phyloP scores from a whole-genome alignment of 805 yeast species.

The Pichia sporocuriosa region DNA sequence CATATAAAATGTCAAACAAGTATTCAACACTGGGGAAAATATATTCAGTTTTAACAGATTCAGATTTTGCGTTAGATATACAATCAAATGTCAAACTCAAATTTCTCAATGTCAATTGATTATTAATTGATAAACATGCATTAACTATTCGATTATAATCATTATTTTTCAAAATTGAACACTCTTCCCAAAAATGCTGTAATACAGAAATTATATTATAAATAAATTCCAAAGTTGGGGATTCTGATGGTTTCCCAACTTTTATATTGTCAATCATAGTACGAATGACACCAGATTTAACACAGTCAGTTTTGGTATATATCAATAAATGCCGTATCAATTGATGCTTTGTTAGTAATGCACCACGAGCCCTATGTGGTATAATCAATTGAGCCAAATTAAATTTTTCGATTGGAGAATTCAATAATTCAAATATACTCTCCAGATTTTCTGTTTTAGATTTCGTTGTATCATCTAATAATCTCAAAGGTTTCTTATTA shows the following conservation, averaged over 20 bases:
- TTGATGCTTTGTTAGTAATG: conserved; percentile 6
- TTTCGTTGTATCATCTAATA: background rate
- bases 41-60: background rate
- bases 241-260: conserved; percentile 6
- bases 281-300: conserved; percentile 3
- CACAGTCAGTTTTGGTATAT: conserved; percentile 2
- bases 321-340: background rate
- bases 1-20: conserved; percentile 4
- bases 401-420: conserved; percentile 6
- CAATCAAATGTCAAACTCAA: conserved; percentile 1
- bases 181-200: conserved; percentile 7
- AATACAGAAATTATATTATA: background rate
- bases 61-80: background rate
- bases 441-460: background rate
- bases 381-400: conserved; percentile 1
- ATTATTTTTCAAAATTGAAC: background rate
- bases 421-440: background rate
- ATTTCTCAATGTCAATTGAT: conserved; percentile 4
- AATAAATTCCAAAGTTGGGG: background rate
- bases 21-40: background rate
- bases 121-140: background rate
- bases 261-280: conserved; percentile 1
- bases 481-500: background rate
- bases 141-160: background rate
- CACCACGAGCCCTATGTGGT: conserved; percentile 4